These are phyloP conservation scores for Gigaspora rosea DNA, from an alignment of 192 early-diverging fungal species.

Conservation along the genomic window DNA sequence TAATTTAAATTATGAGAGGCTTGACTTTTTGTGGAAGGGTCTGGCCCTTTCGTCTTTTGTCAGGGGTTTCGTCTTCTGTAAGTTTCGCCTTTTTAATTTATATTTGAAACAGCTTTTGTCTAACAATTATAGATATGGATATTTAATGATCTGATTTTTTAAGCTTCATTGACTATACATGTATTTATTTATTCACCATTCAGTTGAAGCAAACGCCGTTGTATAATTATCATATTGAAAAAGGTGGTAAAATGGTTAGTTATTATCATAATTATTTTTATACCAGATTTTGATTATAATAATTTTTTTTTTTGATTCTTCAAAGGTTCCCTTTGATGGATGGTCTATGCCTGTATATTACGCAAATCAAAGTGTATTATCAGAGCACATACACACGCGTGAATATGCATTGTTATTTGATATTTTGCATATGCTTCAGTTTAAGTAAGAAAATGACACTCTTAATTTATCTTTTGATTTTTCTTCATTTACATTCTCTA, in stretches of 20 bases:
- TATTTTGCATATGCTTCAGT: too few species aligned
- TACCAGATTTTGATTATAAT: background rate
- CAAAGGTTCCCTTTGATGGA: slow-evolving; percentile 84
- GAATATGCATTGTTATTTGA: slow-evolving; percentile 93
- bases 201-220: slow-evolving; percentile 76
- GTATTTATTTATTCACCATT: too few species aligned
- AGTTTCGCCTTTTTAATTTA: too few species aligned
- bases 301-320: background rate
- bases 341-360: slow-evolving; percentile 98
- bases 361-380: slow-evolving; percentile 77
- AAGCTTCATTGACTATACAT: too few species aligned
- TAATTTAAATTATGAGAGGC: too few species aligned
- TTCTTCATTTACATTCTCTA: background rate
- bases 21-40: too few species aligned
- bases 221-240: slow-evolving; percentile 88
- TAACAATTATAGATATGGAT: too few species aligned
- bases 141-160: too few species aligned
- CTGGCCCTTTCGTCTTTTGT: too few species aligned
- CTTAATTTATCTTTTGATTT: background rate
- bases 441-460: slow-evolving; percentile 53
- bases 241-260: slow-evolving; percentile 89
- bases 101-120: too few species aligned
- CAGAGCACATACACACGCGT: slow-evolving; percentile 89
- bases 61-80: too few species aligned
- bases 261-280: background rate